Percentiles rank a stretch among this genome's conserved stretches.
Conservation (phyloP, 805 yeast genomes). For the Pichia californica region DNA sequence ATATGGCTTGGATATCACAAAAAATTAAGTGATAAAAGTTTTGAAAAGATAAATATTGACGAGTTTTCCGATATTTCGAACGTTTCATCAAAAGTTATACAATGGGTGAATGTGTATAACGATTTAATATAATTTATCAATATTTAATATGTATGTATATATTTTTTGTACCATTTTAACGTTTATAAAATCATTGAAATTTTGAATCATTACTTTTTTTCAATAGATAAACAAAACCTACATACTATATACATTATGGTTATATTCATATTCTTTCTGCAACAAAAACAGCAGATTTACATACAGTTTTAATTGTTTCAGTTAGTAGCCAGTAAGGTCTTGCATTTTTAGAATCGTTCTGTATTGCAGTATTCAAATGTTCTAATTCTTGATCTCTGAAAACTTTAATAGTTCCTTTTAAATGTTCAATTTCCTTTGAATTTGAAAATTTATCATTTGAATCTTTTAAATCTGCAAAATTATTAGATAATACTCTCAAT, state of each 20-base stretch:
- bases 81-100: conserved; percentile 67
- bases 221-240: no score
- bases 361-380: conserved; percentile 89
- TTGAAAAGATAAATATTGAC: conserved; percentile 65
- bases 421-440: conserved; percentile 48
- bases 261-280: conserved; percentile 67
- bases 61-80: conserved; percentile 82
- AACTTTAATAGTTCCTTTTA: conserved; percentile 58
- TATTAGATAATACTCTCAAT: conserved; percentile 65
- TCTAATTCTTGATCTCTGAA: conserved; percentile 94
- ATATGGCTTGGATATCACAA: conserved; percentile 45
- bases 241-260: background rate
- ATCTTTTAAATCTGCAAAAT: conserved; percentile 43
- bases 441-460: conserved; percentile 24
- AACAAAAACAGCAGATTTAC: conserved; percentile 83
- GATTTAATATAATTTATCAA: conserved; percentile 20
- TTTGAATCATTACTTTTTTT: no score
- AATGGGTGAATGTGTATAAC: conserved; percentile 57
- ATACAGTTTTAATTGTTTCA: conserved; percentile 76
- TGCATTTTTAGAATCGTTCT: conserved; percentile 87
- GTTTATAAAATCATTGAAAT: background rate
- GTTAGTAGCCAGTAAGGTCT: conserved; percentile 87
- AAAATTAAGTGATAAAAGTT: conserved; percentile 62
- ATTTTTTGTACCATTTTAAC: background rate
- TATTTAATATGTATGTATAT: no score